Evolutionary conservation across 1,284 basidiomycete species (phyloP).

Genomic region (Sphaerobolus stellatus): DNA sequence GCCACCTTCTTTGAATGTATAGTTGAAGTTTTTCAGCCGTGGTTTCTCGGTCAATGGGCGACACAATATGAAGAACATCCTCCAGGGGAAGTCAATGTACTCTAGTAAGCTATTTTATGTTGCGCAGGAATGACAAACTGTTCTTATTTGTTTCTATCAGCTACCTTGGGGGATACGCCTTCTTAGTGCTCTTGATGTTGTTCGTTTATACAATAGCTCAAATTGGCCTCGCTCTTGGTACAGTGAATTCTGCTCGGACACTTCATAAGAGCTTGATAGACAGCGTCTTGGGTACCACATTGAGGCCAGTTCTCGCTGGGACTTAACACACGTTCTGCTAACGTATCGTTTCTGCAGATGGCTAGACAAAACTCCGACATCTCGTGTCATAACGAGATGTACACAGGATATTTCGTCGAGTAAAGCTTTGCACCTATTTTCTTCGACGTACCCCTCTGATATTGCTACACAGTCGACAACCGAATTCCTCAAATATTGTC

Average conservation of each 20-base stretch:
- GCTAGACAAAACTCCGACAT: conserved; percentile 55
- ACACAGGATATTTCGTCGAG: conserved; percentile 52
- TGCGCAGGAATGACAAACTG: not conserved
- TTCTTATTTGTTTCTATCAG: not conserved
- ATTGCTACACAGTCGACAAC: conserved; percentile 30
- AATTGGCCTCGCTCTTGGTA: not conserved
- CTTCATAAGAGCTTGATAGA: not conserved
- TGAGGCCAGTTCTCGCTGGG: not conserved
- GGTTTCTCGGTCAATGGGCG: conserved; percentile 62
- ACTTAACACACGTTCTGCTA: not conserved
- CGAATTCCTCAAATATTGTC: conserved; percentile 31
- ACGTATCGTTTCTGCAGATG: conserved; percentile 29
- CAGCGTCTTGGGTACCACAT: not conserved
- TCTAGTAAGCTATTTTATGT: conserved; percentile 34
- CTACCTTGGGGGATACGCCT: not conserved
- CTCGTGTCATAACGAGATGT: conserved; percentile 53
- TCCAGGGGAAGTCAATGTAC: conserved; percentile 33
- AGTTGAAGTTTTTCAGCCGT: conserved; percentile 44
- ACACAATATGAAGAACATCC: conserved; percentile 46
- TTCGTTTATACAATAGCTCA: not conserved
- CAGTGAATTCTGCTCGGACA: not conserved
- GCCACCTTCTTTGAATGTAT: conserved; percentile 28
- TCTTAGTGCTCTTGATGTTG: not conserved
- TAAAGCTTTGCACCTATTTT: conserved; percentile 2
- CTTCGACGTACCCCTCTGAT: conserved; percentile 21